Conservation (phyloP, 2,329 filamentous ascomycete genomes). For the Paecilomyces sp. region DNA sequence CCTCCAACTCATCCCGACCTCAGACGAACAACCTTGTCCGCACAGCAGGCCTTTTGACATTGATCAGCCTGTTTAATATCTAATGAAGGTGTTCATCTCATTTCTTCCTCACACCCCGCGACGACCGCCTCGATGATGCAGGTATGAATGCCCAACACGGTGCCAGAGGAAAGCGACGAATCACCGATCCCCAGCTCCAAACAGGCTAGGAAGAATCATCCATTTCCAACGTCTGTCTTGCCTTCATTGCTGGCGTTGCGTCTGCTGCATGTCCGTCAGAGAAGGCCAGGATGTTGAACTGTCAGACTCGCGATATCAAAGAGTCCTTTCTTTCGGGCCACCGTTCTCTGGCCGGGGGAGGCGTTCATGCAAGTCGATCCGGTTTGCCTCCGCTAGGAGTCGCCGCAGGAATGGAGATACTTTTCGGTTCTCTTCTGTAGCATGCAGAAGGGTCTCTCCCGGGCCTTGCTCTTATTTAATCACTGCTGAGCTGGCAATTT, state of each 20-base stretch:
- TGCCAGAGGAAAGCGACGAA: constrained; percentile 27
- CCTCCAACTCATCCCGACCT: not conserved
- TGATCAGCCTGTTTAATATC: not conserved
- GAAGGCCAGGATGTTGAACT: constrained; percentile 5
- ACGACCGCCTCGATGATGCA: constrained; percentile 17
- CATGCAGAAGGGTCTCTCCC: not conserved
- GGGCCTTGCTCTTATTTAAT: not conserved
- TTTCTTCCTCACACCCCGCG: not conserved
- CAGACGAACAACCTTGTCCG: not conserved
- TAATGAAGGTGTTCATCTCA: not conserved
- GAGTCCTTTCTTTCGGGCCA: not conserved
- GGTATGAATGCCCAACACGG: constrained; percentile 36
- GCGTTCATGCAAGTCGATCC: constrained; percentile 23
- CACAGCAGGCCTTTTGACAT: not conserved
- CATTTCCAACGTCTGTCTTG: constrained; percentile 2
- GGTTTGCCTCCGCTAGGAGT: constrained; percentile 10
- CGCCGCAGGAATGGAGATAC: not conserved
- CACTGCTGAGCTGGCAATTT: constrained; percentile 26
- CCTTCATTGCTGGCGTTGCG: constrained; percentile 20
- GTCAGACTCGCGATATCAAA: constrained; percentile 4
- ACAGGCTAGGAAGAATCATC: not conserved
- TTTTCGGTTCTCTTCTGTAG: not conserved
- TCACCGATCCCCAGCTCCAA: constrained; percentile 12
- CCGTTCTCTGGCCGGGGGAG: constrained; percentile 6
- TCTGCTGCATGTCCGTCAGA: constrained; percentile 17